Conservation (phyloP, 345 rosid species). For the Rhizophora mangle region DNA sequence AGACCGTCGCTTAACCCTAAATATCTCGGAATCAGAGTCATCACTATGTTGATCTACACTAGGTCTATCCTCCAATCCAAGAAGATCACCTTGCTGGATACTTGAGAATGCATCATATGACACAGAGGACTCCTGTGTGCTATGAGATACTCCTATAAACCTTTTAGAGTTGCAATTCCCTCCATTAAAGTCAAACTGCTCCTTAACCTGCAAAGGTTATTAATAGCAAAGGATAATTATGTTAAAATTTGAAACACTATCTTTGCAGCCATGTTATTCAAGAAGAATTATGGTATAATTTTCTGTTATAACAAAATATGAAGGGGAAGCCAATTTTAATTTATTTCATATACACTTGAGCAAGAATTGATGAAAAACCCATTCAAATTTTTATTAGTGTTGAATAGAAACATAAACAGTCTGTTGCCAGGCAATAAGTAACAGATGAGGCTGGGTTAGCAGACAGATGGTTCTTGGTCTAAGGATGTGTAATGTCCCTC, state of each 20-base stretch:
- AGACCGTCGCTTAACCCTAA: conserved; percentile 92
- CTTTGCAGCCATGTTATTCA: neutral
- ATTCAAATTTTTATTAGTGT: too few relatives aligned
- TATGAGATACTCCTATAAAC: conserved; percentile 34
- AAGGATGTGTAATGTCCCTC: too few relatives aligned
- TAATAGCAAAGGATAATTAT: conserved; percentile 5
- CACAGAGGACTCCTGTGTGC: conserved; percentile 30
- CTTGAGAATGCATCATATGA: conserved; percentile 35
- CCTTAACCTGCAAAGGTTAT: conserved; percentile 40
- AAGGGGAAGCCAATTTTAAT: too few relatives aligned
- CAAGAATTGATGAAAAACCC: neutral
- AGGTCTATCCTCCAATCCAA: conserved; percentile 29
- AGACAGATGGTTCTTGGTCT: too few relatives aligned
- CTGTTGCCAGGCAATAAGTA: too few relatives aligned
- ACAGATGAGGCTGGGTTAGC: too few relatives aligned
- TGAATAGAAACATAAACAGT: too few relatives aligned
- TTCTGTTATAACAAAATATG: too few relatives aligned
- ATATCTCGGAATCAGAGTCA: conserved; percentile 78
- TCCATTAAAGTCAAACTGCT: conserved; percentile 29
- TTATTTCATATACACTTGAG: too few relatives aligned
- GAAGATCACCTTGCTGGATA: conserved; percentile 23
- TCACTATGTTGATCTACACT: conserved; percentile 53
- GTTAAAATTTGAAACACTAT: neutral
- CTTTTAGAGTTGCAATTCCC: conserved; percentile 36
- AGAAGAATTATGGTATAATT: neutral